These are phyloP conservation scores for Eucalyptus microcorys DNA, from an alignment of 345 rosid species.

Conservation along the genomic window DNA sequence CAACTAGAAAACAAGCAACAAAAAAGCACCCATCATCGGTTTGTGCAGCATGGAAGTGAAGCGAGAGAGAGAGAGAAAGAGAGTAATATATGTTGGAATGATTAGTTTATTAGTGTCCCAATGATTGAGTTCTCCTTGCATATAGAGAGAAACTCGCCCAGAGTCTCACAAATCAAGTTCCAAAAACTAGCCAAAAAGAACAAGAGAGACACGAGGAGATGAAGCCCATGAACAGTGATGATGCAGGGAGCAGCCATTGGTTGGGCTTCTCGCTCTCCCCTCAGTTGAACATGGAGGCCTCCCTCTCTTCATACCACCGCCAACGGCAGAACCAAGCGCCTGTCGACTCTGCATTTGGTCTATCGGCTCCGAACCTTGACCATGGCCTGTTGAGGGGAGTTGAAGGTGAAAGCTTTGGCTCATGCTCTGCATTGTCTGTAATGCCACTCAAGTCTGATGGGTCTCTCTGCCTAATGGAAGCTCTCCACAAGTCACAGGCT, in stretches of 20 bases:
- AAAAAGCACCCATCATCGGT: background rate
- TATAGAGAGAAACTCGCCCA: background rate
- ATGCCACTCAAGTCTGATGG: conserved; percentile 97
- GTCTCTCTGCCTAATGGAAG: conserved; percentile 88
- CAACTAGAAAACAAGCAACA: background rate
- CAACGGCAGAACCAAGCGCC: background rate
- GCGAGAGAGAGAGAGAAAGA: background rate
- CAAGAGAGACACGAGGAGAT: conserved; percentile 11
- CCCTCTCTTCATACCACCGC: background rate
- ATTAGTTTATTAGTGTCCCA: conserved; percentile 30
- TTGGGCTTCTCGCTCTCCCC: conserved; percentile 84
- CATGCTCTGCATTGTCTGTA: conserved; percentile 45
- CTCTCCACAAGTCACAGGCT: conserved; percentile 59
- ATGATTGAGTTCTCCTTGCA: conserved; percentile 48
- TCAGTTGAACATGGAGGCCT: conserved; percentile 35
- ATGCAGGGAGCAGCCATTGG: conserved; percentile 29
- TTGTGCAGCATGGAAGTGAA: background rate
- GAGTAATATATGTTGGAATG: background rate
- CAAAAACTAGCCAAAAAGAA: background rate
- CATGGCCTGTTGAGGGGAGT: conserved; percentile 43
- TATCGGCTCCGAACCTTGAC: background rate
- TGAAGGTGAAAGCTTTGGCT: conserved; percentile 10
- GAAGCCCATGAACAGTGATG: conserved; percentile 61
- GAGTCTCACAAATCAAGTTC: background rate
- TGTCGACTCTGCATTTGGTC: background rate